phyloP scores from a whole-genome alignment of 2,329 filamentous ascomycete genomes.

The Colletotrichum echinochloae region DNA sequence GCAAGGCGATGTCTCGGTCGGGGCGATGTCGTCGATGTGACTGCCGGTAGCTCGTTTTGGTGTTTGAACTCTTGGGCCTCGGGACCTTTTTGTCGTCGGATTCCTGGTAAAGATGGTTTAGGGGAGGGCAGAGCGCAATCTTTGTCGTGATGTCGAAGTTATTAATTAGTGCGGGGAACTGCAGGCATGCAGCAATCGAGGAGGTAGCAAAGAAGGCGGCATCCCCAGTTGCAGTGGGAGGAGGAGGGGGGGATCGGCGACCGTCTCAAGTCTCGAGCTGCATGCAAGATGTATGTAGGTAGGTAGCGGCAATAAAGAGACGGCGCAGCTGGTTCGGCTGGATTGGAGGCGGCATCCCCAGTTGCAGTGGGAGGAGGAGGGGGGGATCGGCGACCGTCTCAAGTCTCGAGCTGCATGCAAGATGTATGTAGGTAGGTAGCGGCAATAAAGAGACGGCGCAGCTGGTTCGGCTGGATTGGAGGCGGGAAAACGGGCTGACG shows the following conservation, averaged over 20 bases:
- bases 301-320: not conserved
- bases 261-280: slow-evolving; percentile 32
- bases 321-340: not conserved
- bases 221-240: slow-evolving; percentile 26
- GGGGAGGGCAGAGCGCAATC: slow-evolving; percentile 25
- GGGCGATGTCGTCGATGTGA: slow-evolving; percentile 14
- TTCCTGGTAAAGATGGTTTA: slow-evolving; percentile 20
- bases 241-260: slow-evolving; percentile 38
- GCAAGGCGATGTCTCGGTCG: slow-evolving; percentile 24
- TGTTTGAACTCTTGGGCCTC: slow-evolving; percentile 19
- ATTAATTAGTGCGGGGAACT: slow-evolving; percentile 38
- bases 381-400: slow-evolving; percentile 39
- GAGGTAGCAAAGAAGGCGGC: slow-evolving; percentile 25
- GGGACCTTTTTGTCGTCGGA: not conserved
- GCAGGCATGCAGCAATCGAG: slow-evolving; percentile 32
- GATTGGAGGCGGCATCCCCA: slow-evolving; percentile 18
- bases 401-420: slow-evolving; percentile 18
- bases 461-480: not conserved
- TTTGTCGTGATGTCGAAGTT: slow-evolving; percentile 31
- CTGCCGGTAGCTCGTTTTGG: slow-evolving; percentile 4
- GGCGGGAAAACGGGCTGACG: not conserved
- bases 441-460: not conserved
- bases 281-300: slow-evolving; percentile 4
- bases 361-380: slow-evolving; percentile 21
- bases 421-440: not conserved